Base-by-base conservation (phyloP, 2,329 filamentous ascomycete species). In the Epichloe elymi region DNA sequence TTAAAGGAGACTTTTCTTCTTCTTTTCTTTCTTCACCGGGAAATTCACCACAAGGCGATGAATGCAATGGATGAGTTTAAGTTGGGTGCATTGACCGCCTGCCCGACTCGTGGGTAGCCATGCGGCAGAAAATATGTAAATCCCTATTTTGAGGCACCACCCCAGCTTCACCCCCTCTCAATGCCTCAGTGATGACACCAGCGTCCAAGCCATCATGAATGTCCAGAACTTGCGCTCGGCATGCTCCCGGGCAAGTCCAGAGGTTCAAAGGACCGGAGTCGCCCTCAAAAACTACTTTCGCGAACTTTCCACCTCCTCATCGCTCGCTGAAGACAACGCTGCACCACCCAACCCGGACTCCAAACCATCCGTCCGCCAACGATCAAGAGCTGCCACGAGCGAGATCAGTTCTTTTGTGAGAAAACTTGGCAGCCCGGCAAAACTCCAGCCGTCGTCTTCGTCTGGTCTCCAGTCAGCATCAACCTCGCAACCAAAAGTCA, bases 201-300 rank as follows among this genome's bases (percentile, higher is more conserved):
- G 41, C 45, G 20, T 40, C 36, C 53, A 50, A 54, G 51, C 58
- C 56, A 63, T 54, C 54, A 70, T 70, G 67, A 64, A 67, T 51
- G 61, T 63, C 40, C 65, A 67, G 57, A 61, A 63, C 40, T 61
- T 71, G 49, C 67, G 67, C 59, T 69, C 67, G 57, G 61, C 63
- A 46, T 65, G 63, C 55, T 58, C 57, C 53, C 66, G 66, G 49
- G 60, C 65, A 54, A 61, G 62, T 58, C 63, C 64, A 33, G 65
- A 68, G 56, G 55, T 65, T 42, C 56, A 61, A 51, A 62, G 61
- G 57, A 61, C 56, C 51, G 63, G 60, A 8, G 52, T 62, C 33
- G 58, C 64, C 37, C 53, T 68, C 43, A 61, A 54, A 57, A 62
- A 53, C 40, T 69, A 51, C 35, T 47, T 54, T 33, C 46, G 52